These are phyloP conservation scores for Persicaria maculosa DNA, from an alignment of 148 eudicot species.

Conservation along the genomic window DNA sequence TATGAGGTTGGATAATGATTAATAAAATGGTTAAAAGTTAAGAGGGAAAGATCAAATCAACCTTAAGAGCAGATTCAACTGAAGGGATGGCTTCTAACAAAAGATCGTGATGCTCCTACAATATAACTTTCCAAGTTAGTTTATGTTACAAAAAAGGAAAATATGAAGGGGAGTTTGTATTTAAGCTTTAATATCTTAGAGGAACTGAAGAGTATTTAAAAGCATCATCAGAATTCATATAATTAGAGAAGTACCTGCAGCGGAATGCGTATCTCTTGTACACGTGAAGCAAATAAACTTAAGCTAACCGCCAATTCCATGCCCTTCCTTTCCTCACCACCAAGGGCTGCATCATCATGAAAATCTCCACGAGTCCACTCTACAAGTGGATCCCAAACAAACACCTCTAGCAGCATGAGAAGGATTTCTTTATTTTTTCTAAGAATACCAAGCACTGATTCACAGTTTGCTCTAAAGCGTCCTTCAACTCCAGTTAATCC, in stretches of 20 bases:
- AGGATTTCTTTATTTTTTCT: conserved; percentile 80
- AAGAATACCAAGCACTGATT: conserved; percentile 77
- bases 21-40: conserved; percentile 14
- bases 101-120: conserved; percentile 95
- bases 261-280: conserved; percentile 96
- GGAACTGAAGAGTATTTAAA: conserved; percentile 7
- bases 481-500: conserved; percentile 94
- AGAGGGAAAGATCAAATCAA: conserved; percentile 20
- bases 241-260: conserved; percentile 56
- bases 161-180: not conserved
- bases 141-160: not conserved
- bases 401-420: conserved; percentile 86
- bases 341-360: conserved; percentile 94
- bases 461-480: conserved; percentile 86
- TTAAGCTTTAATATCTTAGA: not conserved
- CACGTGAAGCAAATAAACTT: conserved; percentile 97
- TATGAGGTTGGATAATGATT: not conserved
- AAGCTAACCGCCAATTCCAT: conserved; percentile 99
- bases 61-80: conserved; percentile 84
- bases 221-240: not conserved
- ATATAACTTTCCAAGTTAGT: conserved; percentile 5
- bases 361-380: conserved; percentile 99
- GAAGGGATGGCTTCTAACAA: conserved; percentile 71
- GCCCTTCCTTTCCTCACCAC: conserved; percentile 98
- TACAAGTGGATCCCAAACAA: conserved; percentile 98